Evolutionary conservation across 2,329 filamentous ascomycete genomes (phyloP).

Genomic region (Pseudofabraea citricarpa): DNA sequence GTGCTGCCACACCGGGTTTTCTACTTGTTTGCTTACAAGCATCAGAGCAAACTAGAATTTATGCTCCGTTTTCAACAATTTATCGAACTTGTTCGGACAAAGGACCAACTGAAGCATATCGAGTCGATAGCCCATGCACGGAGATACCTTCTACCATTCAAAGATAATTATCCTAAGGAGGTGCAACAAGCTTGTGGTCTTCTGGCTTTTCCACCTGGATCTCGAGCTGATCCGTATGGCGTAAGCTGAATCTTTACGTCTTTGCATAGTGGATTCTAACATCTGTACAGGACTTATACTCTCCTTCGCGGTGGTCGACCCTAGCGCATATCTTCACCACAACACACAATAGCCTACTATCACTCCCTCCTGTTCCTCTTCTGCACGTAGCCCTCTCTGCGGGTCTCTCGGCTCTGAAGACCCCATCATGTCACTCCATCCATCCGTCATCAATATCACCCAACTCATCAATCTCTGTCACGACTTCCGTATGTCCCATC

Average conservation of each 20-base stretch:
- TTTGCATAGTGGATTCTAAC: not conserved
- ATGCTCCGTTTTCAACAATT: constrained; percentile 92
- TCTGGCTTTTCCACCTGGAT: constrained; percentile 66
- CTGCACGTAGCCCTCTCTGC: constrained; percentile 88
- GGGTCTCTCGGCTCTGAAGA: constrained; percentile 91
- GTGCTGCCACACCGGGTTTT: constrained; percentile 21
- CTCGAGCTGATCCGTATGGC: constrained; percentile 50
- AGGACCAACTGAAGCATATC: constrained; percentile 56
- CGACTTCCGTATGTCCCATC: constrained; percentile 81
- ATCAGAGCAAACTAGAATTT: constrained; percentile 78
- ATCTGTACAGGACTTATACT: constrained; percentile 61
- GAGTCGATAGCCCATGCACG: constrained; percentile 80
- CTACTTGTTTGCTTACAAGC: constrained; percentile 7
- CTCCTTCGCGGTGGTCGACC: constrained; percentile 64
- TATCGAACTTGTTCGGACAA: constrained; percentile 78
- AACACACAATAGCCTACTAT: constrained; percentile 82
- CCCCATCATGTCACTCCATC: constrained; percentile 78
- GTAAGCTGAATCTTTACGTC: constrained; percentile 12
- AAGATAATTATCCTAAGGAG: constrained; percentile 61
- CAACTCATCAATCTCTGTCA: constrained; percentile 26
- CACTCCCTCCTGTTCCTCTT: constrained; percentile 75
- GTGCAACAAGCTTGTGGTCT: constrained; percentile 73
- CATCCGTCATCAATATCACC: constrained; percentile 22
- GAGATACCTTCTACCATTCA: constrained; percentile 71
- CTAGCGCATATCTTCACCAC: constrained; percentile 77